A percentile compares a stretch with the other conserved stretches of the same genome.
These are phyloP conservation scores for Colletotrichum brevisporum DNA, from an alignment of 2,329 filamentous ascomycete genomes.

Conservation along the genomic window DNA sequence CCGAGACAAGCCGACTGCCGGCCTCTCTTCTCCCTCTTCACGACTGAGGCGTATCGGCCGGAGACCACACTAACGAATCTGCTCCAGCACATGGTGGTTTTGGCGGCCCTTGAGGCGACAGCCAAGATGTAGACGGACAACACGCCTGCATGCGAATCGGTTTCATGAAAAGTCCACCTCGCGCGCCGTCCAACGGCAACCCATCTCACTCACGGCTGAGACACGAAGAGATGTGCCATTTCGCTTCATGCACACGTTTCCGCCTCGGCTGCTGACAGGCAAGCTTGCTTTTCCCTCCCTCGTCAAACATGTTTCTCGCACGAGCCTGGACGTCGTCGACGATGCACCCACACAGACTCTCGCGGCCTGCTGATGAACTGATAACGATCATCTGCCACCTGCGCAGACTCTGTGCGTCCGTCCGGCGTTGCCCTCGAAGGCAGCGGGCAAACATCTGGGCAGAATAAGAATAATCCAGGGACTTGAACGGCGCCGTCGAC, in stretches of 20 bases:
- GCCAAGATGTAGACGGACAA: conserved; percentile 8
- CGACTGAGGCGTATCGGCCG: background rate
- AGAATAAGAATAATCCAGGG: background rate
- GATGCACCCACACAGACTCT: conserved; percentile 30
- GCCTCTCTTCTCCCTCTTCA: background rate
- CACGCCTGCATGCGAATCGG: conserved; percentile 10
- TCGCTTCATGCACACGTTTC: conserved; percentile 21
- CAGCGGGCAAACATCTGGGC: background rate
- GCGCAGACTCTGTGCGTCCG: background rate
- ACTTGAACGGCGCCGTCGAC: conserved; percentile 2
- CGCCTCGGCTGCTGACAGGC: conserved; percentile 11
- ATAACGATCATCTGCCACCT: conserved; percentile 7
- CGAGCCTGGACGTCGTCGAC: conserved; percentile 12
- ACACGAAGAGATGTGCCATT: conserved; percentile 21
- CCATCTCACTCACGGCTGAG: conserved; percentile 18
- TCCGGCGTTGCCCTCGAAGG: background rate
- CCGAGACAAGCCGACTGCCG: conserved; percentile 25
- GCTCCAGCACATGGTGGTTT: conserved; percentile 6
- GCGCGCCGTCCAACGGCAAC: background rate
- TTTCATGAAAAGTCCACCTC: conserved; percentile 2
- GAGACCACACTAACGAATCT: conserved; percentile 1
- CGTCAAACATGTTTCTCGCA: conserved; percentile 21
- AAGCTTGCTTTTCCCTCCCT: conserved; percentile 31
- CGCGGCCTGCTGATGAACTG: conserved; percentile 6
- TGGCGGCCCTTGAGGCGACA: background rate